Base-by-base conservation (phyloP, 495 filamentous ascomycete genomes). In the Opeltia flavorubescens region DNA sequence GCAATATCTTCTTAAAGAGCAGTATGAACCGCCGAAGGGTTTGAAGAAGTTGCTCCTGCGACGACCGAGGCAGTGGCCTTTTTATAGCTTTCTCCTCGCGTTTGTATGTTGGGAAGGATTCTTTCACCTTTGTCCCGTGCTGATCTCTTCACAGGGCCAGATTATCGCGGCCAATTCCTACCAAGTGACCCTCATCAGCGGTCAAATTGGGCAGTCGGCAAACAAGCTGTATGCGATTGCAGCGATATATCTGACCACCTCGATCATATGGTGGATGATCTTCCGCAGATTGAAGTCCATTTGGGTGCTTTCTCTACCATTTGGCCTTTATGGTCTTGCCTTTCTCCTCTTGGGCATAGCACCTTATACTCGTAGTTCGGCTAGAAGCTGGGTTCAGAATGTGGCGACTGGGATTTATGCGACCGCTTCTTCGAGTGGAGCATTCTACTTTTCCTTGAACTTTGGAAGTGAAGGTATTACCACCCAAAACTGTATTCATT, bases 71-170 rank as follows among this genome's bases (percentile, higher is more conserved):
- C 76, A 82, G 52, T 87, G 83, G 83, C 83, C 83, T 0, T 50
- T 86, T 6, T 87, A 87, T 61, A 75, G 80, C 4, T 69, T 87
- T 47, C 64, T 85, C 33, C 66, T 84, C 15, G 79, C 79, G 39
- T 65, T 84, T 31, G 60, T 62, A 47, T n/a, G n/a, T n/a, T n/a
- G n/a, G n/a, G n/a, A n/a, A n/a, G 57, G 59, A 9, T 1, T 20
- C 6, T 54, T 23, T 41, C 5, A 12, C 9, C 17, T 12, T 17
- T 39, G 2, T 12, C 21, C 17, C 13, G 17, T n/a, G 29, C 21
- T 31, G 17, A 17, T n/a, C 15, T 29, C 20, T 5, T 5, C 24
- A 5, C 26, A 57, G 52, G 77, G 76, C 5, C 80, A 83, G 56
- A 73, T 83, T 48, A 70, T 83, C 35, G 75, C 80, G 0, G 74